Percentiles rank a stretch among this genome's conserved stretches.
phyloP scores from a whole-genome alignment of 306 rosid species.

The Amphicarpaea edgeworthii region DNA sequence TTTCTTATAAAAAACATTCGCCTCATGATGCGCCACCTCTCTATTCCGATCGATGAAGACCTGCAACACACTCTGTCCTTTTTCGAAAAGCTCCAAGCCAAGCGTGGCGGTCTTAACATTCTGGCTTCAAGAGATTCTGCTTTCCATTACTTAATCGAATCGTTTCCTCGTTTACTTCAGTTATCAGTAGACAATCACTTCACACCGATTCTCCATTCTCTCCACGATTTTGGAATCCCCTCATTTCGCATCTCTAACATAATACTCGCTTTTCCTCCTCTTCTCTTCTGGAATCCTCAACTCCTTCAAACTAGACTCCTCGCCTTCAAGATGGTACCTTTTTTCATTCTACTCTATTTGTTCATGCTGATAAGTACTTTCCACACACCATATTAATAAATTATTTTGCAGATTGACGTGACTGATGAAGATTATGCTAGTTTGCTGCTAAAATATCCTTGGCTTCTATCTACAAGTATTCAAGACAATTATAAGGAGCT shows the following conservation, averaged over 20 bases:
- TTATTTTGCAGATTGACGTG: conserved; percentile 63
- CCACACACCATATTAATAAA: no score
- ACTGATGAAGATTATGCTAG: conserved; percentile 60
- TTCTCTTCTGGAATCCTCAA: conserved; percentile 59
- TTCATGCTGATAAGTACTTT: no score
- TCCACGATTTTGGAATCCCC: conserved; percentile 66
- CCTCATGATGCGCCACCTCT: conserved; percentile 71
- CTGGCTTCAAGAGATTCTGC: conserved; percentile 60
- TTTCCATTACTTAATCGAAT: conserved; percentile 65
- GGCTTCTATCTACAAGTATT: conserved; percentile 76
- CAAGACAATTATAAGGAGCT: conserved; percentile 70
- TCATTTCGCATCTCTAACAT: conserved; percentile 51
- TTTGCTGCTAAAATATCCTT: conserved; percentile 75
- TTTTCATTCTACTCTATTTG: no score
- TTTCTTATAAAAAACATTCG: conserved; percentile 62
- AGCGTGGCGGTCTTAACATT: conserved; percentile 78
- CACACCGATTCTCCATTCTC: conserved; percentile 58
- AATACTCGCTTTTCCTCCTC: conserved; percentile 73
- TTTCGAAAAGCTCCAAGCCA: conserved; percentile 89
- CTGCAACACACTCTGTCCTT: conserved; percentile 80
- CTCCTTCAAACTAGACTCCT: conserved; percentile 62
- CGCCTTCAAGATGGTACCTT: conserved; percentile 66
- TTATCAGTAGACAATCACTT: conserved; percentile 65
- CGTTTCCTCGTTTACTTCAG: conserved; percentile 77
- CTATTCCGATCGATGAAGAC: conserved; percentile 82